Conservation (phyloP, 2,329 filamentous ascomycete species). For the Penicillium verrucosum region DNA sequence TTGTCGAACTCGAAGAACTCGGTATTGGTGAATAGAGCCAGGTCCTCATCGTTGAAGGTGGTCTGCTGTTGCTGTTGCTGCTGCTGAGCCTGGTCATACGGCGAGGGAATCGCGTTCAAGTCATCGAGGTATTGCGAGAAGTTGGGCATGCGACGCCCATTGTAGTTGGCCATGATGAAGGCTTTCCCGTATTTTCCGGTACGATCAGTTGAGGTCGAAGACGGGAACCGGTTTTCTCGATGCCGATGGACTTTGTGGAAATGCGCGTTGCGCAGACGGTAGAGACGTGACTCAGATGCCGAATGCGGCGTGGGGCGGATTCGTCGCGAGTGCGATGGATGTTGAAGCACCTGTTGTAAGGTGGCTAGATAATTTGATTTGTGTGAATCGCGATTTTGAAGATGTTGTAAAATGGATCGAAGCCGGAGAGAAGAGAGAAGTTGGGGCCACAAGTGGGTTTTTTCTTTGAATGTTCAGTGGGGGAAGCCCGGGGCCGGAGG, state of each 20-base stretch:
- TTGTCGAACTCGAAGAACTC: constrained; percentile 76
- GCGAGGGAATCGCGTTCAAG: constrained; percentile 68
- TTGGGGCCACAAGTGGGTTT: constrained; percentile 19
- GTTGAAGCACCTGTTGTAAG: neutral
- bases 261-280: constrained; percentile 11
- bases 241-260: constrained; percentile 5
- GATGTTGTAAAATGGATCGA: constrained; percentile 1
- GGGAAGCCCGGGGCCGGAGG: constrained; percentile 5
- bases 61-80: constrained; percentile 58
- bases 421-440: neutral
- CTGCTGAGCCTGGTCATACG: constrained; percentile 59
- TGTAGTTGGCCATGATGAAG: constrained; percentile 66
- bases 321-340: constrained; percentile 1
- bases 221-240: neutral
- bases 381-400: neutral
- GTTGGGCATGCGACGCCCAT: constrained; percentile 75
- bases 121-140: constrained; percentile 87
- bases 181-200: neutral
- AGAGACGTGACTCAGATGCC: constrained; percentile 17
- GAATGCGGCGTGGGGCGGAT: constrained; percentile 18
- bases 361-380: neutral
- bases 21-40: constrained; percentile 77
- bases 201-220: neutral
- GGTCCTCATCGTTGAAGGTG: constrained; percentile 64
- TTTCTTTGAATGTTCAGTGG: constrained; percentile 15